These are phyloP conservation scores for Schizosaccharomyces japonicus DNA, from an alignment of 805 yeast genomes.

Conservation along the genomic window DNA sequence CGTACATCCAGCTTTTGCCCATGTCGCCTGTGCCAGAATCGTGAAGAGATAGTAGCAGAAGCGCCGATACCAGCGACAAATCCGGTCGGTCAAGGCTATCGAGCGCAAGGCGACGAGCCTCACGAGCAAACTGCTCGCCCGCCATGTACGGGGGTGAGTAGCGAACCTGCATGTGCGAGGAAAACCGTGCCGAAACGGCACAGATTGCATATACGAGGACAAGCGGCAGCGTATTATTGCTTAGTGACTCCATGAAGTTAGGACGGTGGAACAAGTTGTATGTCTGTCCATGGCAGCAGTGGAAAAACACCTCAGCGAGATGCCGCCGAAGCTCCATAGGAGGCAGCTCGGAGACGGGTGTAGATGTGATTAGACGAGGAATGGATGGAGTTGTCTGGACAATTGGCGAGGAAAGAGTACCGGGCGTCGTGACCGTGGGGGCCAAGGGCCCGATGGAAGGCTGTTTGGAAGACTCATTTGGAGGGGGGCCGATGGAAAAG, in stretches of 20 bases:
- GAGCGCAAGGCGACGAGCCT: constrained; percentile 12
- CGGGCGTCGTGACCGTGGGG: too few species aligned
- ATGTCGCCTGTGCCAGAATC: constrained; percentile 17
- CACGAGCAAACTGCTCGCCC: constrained; percentile 12
- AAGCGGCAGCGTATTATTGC: constrained; percentile 14
- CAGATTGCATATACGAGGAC: constrained; percentile 16
- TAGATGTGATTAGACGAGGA: too few species aligned
- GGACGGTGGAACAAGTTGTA: constrained; percentile 17
- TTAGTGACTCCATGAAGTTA: constrained; percentile 13
- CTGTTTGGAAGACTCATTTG: too few species aligned
- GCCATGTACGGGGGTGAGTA: constrained; percentile 11
- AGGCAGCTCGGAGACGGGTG: constrained; percentile 1
- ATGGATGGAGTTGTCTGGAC: too few species aligned
- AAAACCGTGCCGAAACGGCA: constrained; percentile 17
- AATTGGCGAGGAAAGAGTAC: too few species aligned
- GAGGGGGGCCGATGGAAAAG: too few species aligned
- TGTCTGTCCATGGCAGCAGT: constrained; percentile 16
- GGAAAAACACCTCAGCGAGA: constrained; percentile 17
- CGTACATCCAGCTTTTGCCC: constrained; percentile 17
- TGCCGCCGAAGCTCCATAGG: constrained; percentile 9
- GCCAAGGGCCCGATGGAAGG: too few species aligned
- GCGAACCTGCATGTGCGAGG: constrained; percentile 15
- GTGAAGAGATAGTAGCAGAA: constrained; percentile 16
- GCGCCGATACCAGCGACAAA: constrained; percentile 17
- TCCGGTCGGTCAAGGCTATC: constrained; percentile 15